A percentile compares a stretch with the other conserved stretches of the same genome.
Conservation (phyloP, 2,329 filamentous ascomycete genomes). For the Catunica adiposa region DNA sequence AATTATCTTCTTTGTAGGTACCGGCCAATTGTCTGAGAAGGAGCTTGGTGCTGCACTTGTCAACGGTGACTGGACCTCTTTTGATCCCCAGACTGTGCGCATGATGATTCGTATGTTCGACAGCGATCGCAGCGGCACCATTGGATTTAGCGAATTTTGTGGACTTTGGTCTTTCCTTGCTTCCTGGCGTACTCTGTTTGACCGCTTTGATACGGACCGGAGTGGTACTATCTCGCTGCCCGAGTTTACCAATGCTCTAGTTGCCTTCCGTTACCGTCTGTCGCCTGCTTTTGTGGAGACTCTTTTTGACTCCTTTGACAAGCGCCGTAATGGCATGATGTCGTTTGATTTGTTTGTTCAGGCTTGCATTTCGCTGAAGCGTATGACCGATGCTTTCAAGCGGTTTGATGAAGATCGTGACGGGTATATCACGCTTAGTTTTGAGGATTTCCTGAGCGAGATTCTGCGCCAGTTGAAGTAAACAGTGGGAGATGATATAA, state of each 20-base stretch:
- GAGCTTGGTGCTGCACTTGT: constrained; percentile 84
- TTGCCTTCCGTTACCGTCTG: constrained; percentile 86
- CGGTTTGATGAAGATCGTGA: constrained; percentile 95
- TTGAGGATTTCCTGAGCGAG: constrained; percentile 64
- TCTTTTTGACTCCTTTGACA: constrained; percentile 81
- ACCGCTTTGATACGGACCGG: constrained; percentile 80
- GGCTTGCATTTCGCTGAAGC: constrained; percentile 87
- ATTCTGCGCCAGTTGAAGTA: constrained; percentile 45
- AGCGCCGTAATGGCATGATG: constrained; percentile 51
- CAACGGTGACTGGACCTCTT: constrained; percentile 89
- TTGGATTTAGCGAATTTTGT: constrained; percentile 92
- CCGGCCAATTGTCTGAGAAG: constrained; percentile 65
- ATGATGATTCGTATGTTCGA: constrained; percentile 99
- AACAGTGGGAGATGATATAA: background rate
- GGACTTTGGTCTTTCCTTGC: constrained; percentile 91
- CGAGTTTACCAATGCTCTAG: constrained; percentile 80
- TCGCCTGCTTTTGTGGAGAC: constrained; percentile 69
- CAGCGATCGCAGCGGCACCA: constrained; percentile 70
- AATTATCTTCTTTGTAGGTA: constrained; percentile 30
- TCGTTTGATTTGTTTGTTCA: constrained; percentile 96
- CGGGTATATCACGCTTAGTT: constrained; percentile 73
- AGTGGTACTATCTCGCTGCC: constrained; percentile 70
- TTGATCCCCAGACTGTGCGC: constrained; percentile 82
- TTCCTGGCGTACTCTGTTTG: constrained; percentile 85
- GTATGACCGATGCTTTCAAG: constrained; percentile 99